These are phyloP conservation scores for Capronia americana DNA, from an alignment of 2,329 filamentous ascomycete species.

Conservation along the genomic window DNA sequence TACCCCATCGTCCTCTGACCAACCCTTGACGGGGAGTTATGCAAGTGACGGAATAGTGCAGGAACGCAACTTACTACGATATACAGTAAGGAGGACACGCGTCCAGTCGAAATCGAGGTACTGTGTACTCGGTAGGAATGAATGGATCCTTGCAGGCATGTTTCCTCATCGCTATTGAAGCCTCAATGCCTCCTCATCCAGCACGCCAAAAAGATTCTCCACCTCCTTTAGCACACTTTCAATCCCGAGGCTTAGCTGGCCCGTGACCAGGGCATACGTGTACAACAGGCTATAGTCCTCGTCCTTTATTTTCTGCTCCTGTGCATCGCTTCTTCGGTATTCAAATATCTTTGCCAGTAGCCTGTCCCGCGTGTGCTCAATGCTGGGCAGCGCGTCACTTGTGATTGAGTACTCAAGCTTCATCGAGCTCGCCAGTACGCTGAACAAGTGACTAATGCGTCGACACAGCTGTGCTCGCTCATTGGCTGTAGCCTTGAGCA, in stretches of 20 bases:
- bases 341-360: conserved; percentile 86
- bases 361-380: conserved; percentile 79
- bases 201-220: conserved; percentile 65
- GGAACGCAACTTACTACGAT: neutral
- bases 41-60: neutral
- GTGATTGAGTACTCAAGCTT: conserved; percentile 94
- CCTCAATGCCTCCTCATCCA: conserved; percentile 67
- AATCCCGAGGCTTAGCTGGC: conserved; percentile 64
- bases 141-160: conserved; percentile 1
- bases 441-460: conserved; percentile 85
- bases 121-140: neutral
- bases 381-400: conserved; percentile 78
- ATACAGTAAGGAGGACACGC: neutral
- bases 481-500: conserved; percentile 77
- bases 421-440: conserved; percentile 87
- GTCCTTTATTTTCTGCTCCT: conserved; percentile 53
- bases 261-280: conserved; percentile 76
- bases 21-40: neutral
- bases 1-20: neutral
- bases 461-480: conserved; percentile 83
- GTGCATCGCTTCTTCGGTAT: conserved; percentile 74
- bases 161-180: conserved; percentile 50
- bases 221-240: conserved; percentile 61
- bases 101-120: neutral
- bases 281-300: conserved; percentile 89